phyloP scores from a whole-genome alignment of 1,284 basidiomycete species.

The Xerocomus minutiporus region DNA sequence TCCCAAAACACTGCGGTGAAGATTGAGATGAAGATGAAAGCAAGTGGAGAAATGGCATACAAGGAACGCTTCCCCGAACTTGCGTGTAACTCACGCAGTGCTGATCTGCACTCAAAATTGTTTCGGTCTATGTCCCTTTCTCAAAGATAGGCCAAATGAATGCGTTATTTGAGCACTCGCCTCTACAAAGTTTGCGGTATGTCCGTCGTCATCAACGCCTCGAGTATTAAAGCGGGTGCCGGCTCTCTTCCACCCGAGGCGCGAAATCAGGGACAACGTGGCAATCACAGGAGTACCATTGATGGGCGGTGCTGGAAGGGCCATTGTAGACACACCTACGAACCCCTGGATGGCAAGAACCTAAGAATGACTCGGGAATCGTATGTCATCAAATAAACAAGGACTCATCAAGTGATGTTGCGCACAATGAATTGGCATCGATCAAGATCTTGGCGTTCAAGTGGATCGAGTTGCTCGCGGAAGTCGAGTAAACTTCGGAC shows the following conservation, averaged over 20 bases:
- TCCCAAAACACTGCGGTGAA: conserved; percentile 86
- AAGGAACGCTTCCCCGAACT: conserved; percentile 89
- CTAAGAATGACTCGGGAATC: conserved; percentile 33
- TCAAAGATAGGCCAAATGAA: conserved; percentile 5
- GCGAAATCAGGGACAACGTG: conserved; percentile 76
- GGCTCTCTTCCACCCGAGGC: conserved; percentile 91
- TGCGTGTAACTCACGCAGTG: conserved; percentile 89
- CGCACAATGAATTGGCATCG: conserved; percentile 76
- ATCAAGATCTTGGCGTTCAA: conserved; percentile 70
- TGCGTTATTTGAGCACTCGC: conserved; percentile 37
- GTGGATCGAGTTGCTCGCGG: conserved; percentile 64
- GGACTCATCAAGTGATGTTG: conserved; percentile 16
- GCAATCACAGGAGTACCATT: conserved; percentile 62
- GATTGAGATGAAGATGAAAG: conserved; percentile 15
- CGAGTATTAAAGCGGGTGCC: conserved; percentile 97
- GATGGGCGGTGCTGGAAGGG: conserved; percentile 67
- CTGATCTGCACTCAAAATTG: conserved; percentile 79
- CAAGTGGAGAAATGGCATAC: conserved; percentile 46
- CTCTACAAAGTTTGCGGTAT: conserved; percentile 97
- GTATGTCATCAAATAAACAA: conserved; percentile 15
- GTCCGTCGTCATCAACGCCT: conserved; percentile 96
- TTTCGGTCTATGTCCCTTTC: conserved; percentile 68
- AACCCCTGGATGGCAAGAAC: conserved; percentile 94
- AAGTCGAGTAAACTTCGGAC: conserved; percentile 78
- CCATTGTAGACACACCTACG: conserved; percentile 69